phyloP scores from a whole-genome alignment of 305 asterid species.

The Fraxinus greggii region DNA sequence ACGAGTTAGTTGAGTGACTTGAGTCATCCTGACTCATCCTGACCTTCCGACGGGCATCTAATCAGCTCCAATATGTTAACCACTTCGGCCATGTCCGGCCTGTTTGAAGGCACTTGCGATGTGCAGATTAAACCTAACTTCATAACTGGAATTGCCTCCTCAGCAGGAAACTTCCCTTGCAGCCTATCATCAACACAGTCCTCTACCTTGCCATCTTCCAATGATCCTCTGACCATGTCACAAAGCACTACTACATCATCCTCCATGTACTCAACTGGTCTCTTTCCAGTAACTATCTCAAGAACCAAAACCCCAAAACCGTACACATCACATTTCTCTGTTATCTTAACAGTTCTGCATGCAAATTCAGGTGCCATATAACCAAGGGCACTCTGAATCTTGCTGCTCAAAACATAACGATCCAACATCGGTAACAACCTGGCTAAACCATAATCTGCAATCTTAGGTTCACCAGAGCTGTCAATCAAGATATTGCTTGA shows the following conservation, averaged over 20 bases:
- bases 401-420: conserved; percentile 72
- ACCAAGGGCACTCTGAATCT: conserved; percentile 85
- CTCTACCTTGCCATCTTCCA: conserved; percentile 69
- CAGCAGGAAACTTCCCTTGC: conserved; percentile 61
- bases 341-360: conserved; percentile 68
- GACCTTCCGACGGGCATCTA: conserved; percentile 52
- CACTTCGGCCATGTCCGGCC: conserved; percentile 84
- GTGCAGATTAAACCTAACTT: conserved; percentile 77
- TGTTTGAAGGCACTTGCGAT: conserved; percentile 82
- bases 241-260: conserved; percentile 81
- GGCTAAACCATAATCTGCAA: conserved; percentile 74
- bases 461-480: conserved; percentile 58
- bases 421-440: conserved; percentile 66
- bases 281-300: conserved; percentile 69
- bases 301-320: conserved; percentile 74
- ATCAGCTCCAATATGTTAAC: conserved; percentile 74
- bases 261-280: conserved; percentile 89
- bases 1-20: conserved; percentile 16
- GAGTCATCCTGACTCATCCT: conserved; percentile 49
- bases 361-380: conserved; percentile 92
- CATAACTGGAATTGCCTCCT: conserved; percentile 74
- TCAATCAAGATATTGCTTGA: conserved; percentile 74
- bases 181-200: conserved; percentile 62
- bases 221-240: conserved; percentile 77
- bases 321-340: conserved; percentile 82